Conservation (phyloP, 75 land plant species). For the Picea glauca region DNA sequence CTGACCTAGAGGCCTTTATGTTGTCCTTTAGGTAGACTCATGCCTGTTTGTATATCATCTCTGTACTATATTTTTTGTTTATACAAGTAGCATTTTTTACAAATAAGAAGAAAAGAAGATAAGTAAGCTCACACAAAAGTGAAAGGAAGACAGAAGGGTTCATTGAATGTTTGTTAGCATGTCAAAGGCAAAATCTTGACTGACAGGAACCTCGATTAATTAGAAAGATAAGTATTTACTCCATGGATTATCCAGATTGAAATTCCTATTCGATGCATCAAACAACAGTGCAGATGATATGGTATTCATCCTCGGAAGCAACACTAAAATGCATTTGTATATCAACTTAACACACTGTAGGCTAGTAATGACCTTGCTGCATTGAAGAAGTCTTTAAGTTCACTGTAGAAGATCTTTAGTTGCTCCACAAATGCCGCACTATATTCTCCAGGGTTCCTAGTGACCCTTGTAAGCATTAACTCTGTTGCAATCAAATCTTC, state of each 20-base stretch:
- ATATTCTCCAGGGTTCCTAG: conserved; percentile 84
- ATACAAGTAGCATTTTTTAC: background rate
- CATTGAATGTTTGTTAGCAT: background rate
- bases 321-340: background rate
- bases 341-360: conserved; percentile 6
- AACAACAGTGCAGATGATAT: background rate
- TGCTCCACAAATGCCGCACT: conserved; percentile 93
- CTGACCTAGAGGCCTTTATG: too few relatives aligned
- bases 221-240: background rate
- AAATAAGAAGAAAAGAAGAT: too few relatives aligned
- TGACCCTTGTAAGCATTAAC: conserved; percentile 82
- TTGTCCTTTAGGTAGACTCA: too few relatives aligned
- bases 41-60: too few relatives aligned
- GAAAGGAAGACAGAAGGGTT: background rate
- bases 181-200: background rate
- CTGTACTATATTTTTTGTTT: too few relatives aligned
- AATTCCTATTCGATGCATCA: conserved; percentile 8
- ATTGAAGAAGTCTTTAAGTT: conserved; percentile 97
- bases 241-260: background rate
- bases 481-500: conserved; percentile 98
- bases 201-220: background rate
- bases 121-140: background rate
- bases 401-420: conserved; percentile 78
- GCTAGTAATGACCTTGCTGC: conserved; percentile 74
- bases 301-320: background rate